A percentile compares a stretch with the other conserved stretches of the same genome.
These are phyloP conservation scores for Dioscorea alata DNA, from an alignment of 106 monocot species.

Conservation along the genomic window DNA sequence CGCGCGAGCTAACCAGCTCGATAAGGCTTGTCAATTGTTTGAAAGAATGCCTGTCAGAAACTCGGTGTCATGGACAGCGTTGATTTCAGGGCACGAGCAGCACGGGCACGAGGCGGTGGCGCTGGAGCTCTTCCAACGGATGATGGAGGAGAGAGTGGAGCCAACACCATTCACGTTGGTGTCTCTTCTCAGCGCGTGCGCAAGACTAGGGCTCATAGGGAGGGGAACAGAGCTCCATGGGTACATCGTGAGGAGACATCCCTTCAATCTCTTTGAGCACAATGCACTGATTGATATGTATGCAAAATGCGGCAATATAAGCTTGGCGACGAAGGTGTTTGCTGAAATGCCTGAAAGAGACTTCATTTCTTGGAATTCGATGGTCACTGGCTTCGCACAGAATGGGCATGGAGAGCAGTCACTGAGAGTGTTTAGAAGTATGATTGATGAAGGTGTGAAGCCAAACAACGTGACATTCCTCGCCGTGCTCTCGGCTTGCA, in stretches of 20 bases:
- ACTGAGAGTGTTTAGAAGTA: slow-evolving; percentile 36
- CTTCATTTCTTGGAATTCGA: slow-evolving; percentile 60
- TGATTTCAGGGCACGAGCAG: slow-evolving; percentile 52
- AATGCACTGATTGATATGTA: slow-evolving; percentile 75
- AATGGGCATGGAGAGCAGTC: slow-evolving; percentile 44
- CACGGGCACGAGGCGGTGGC: slow-evolving; percentile 46
- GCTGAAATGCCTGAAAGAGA: slow-evolving; percentile 42
- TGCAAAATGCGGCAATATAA: slow-evolving; percentile 63
- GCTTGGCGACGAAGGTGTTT: slow-evolving; percentile 28
- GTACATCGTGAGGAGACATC: slow-evolving; percentile 23
- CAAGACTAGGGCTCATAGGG: slow-evolving; percentile 32
- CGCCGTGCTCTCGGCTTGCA: slow-evolving; percentile 54
- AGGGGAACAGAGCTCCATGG: slow-evolving; percentile 50
- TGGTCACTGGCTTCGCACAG: slow-evolving; percentile 53
- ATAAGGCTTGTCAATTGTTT: slow-evolving; percentile 36
- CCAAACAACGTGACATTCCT: slow-evolving; percentile 63
- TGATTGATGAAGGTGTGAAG: slow-evolving; percentile 27
- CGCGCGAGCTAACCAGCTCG: slow-evolving; percentile 2
- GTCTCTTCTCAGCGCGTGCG: slow-evolving; percentile 54
- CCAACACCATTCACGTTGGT: slow-evolving; percentile 53
- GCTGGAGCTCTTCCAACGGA: slow-evolving; percentile 38
- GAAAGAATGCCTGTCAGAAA: slow-evolving; percentile 33
- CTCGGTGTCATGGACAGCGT: slow-evolving; percentile 53
- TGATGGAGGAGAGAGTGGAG: slow-evolving; percentile 29
- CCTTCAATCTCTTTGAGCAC: slow-evolving; percentile 25